These are phyloP conservation scores for Aspergillus quadricinctus DNA, from an alignment of 2,329 filamentous ascomycete genomes.

Conservation along the genomic window DNA sequence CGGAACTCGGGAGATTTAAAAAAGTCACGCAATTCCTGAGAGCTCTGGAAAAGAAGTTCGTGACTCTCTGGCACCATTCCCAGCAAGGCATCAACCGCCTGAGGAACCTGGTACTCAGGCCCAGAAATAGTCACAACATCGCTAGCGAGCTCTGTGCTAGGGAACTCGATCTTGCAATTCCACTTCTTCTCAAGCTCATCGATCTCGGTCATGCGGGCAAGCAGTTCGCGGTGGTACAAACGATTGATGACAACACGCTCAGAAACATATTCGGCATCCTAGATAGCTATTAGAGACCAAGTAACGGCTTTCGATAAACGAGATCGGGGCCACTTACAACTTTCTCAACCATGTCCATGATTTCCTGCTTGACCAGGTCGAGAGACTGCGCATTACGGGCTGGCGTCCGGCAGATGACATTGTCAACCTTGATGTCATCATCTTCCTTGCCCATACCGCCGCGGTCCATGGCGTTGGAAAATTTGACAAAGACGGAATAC, in stretches of 20 bases:
- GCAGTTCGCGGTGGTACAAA: constrained; percentile 89
- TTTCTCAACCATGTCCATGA: constrained; percentile 98
- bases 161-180: constrained; percentile 99
- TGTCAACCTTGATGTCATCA: constrained; percentile 97
- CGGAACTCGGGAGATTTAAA: constrained; percentile 77
- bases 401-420: constrained; percentile 96
- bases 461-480: constrained; percentile 97
- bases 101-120: constrained; percentile 95
- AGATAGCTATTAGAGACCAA: constrained; percentile 2
- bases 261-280: constrained; percentile 94
- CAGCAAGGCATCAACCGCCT: constrained; percentile 92
- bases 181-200: constrained; percentile 97
- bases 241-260: constrained; percentile 92
- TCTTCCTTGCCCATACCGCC: constrained; percentile 91
- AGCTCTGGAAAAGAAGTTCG: constrained; percentile 78
- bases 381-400: constrained; percentile 95
- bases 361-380: constrained; percentile 96
- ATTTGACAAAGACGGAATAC: constrained; percentile 99
- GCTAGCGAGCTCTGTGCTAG: constrained; percentile 93
- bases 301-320: not conserved
- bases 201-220: constrained; percentile 81
- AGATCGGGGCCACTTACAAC: constrained; percentile 56
- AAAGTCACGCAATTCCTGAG: constrained; percentile 71
- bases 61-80: constrained; percentile 98
- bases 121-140: constrained; percentile 94